These are phyloP conservation scores for Alternaria longipes DNA, from an alignment of 2,329 filamentous ascomycete species.

Conservation along the genomic window DNA sequence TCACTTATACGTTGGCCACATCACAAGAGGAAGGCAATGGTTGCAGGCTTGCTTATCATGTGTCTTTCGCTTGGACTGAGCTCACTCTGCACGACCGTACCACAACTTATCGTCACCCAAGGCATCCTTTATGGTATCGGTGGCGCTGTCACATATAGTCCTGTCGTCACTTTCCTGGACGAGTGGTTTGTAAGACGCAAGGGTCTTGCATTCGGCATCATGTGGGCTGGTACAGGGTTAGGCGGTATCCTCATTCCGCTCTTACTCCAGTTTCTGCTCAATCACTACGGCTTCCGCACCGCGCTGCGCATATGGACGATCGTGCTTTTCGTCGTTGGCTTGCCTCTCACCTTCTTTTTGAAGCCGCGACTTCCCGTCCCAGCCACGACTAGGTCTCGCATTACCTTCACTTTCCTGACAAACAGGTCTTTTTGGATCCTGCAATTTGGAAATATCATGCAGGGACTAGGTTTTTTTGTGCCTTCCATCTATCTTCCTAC, in stretches of 20 bases:
- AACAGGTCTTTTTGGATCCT: conserved; percentile 44
- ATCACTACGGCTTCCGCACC: conserved; percentile 52
- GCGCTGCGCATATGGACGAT: conserved; percentile 54
- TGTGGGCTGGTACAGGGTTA: conserved; percentile 61
- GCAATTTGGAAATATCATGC: conserved; percentile 48
- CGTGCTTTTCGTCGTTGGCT: conserved; percentile 39
- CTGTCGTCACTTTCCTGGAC: conserved; percentile 67
- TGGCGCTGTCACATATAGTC: conserved; percentile 64
- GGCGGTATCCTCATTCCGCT: conserved; percentile 57
- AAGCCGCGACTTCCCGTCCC: conserved; percentile 45
- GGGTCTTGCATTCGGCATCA: conserved; percentile 70
- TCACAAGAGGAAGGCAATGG: conserved; percentile 39
- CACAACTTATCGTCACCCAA: conserved; percentile 67
- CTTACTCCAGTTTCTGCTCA: conserved; percentile 52
- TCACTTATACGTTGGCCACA: conserved; percentile 47
- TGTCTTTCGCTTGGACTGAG: conserved; percentile 48
- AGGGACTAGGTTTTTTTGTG: conserved; percentile 53
- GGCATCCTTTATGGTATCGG: conserved; percentile 69
- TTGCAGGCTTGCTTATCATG: conserved; percentile 50
- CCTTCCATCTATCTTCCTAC: conserved; percentile 52
- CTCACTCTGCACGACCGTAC: conserved; percentile 63
- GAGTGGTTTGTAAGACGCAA: conserved; percentile 69
- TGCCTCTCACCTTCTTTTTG: conserved; percentile 45
- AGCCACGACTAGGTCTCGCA: conserved; percentile 21
- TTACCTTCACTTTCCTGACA: conserved; percentile 44